Evolutionary conservation across 1,284 basidiomycete genomes (phyloP).

Genomic region (Stereum hirsutum): DNA sequence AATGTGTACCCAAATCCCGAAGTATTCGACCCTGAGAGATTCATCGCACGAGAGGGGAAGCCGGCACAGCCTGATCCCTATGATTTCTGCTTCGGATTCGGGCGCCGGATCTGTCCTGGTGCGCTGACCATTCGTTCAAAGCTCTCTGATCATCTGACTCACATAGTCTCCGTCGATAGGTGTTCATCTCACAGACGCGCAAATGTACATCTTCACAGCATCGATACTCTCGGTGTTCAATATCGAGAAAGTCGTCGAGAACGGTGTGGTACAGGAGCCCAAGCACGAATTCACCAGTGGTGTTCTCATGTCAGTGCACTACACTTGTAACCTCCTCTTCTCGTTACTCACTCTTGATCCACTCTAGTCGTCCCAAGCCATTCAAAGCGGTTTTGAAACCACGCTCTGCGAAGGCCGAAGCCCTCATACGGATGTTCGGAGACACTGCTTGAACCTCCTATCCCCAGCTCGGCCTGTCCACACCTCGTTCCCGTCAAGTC

Average conservation of each 20-base stretch:
- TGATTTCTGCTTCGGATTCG: too few species aligned
- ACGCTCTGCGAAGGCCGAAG: conserved; percentile 43
- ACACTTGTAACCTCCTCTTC: too few species aligned
- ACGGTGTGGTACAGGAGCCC: conserved; percentile 12
- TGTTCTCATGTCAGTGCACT: conserved; percentile 9
- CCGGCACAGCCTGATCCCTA: conserved; percentile 11
- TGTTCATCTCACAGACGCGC: too few species aligned
- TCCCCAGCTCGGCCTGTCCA: too few species aligned
- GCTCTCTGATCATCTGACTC: conserved; percentile 17
- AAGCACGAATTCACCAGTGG: conserved; percentile 10
- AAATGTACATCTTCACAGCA: conserved; percentile 10
- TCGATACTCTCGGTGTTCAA: conserved; percentile 10
- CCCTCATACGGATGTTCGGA: conserved; percentile 38
- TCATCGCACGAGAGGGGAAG: conserved; percentile 10
- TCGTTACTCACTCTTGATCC: too few species aligned
- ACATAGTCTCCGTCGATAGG: too few species aligned
- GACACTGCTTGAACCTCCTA: too few species aligned
- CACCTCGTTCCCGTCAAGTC: too few species aligned
- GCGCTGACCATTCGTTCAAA: conserved; percentile 3
- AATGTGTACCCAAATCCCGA: conserved; percentile 11
- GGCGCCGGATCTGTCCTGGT: too few species aligned
- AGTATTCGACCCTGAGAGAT: conserved; percentile 12
- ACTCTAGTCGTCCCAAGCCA: conserved; percentile 50
- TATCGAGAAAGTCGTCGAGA: conserved; percentile 9
- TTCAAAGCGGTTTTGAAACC: conserved; percentile 51